Conservation (phyloP, 139 green algal genomes). For the Coelastrella sp. region DNA sequence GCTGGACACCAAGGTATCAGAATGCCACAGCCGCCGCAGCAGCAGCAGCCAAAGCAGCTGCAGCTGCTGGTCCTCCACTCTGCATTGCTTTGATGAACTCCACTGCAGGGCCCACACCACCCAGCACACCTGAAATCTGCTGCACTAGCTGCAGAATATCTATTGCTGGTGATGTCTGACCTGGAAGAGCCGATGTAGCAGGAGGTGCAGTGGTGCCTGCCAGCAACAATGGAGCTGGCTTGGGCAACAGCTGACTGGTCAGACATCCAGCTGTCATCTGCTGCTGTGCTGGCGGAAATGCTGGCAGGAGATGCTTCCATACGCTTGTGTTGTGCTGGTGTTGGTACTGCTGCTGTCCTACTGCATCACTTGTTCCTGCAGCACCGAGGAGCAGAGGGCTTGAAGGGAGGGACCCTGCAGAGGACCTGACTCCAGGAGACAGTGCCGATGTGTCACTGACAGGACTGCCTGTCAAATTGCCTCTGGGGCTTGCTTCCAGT, state of each 20-base stretch:
- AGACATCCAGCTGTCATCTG: background rate
- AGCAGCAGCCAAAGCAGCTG: background rate
- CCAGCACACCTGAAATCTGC: background rate
- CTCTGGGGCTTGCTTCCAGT: background rate
- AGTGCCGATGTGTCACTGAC: background rate
- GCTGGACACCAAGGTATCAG: background rate
- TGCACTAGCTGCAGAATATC: slow-evolving; percentile 38
- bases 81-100: slow-evolving; percentile 20
- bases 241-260: background rate
- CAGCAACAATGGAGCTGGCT: background rate
- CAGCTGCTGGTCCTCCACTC: background rate
- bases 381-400: slow-evolving; percentile 14
- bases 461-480: background rate
- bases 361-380: too few species aligned
- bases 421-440: background rate
- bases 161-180: background rate
- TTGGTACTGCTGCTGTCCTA: too few species aligned
- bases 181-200: background rate
- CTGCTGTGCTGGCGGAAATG: background rate
- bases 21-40: background rate
- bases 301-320: too few species aligned
- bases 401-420: background rate
- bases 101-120: slow-evolving; percentile 9
- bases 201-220: background rate
- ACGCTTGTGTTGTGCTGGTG: background rate